Base-by-base conservation (phyloP, 1,284 basidiomycete species). In the Phellinidium pouzarii region DNA sequence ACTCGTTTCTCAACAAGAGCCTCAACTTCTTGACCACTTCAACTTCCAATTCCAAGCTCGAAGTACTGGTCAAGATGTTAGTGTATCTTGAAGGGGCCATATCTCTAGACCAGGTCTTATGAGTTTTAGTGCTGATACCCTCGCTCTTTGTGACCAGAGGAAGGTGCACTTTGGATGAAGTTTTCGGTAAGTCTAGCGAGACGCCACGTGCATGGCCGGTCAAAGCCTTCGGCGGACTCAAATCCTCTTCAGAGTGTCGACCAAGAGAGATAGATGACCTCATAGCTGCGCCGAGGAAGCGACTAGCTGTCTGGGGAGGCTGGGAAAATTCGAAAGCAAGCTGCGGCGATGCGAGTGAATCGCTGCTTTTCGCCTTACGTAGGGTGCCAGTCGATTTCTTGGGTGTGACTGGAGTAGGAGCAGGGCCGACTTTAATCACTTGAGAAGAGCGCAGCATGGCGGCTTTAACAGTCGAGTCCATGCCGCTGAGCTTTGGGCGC, bases 381-480 rank as follows among this genome's bases (percentile, higher is more conserved):
- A 88, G 64, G 22, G 61, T 62, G 9, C 68, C 69, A 14, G 61
- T 55, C 36, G 69, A 68, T 43, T 65, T 60, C 9, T 59, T 55
- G 0, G 71, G 62, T 4, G 62, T 58, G 1, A 60, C 55, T 22
- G 65, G 56, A 19, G 64, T 58, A 17, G 74, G 61, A 0, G 74
- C 64, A 23, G 68, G 61, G 14, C 69, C 73, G 9, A 75, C 65
- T 23, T 77, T 73, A 61, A 91, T 72, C 11, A 79, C 78, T 23
- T 84, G 82, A 1, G 89, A 88, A 0, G 89, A 91, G 62, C 87
- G 90, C 52, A 94, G 71, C 87, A 94, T 92, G n/a, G 87, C 87
- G 2, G 87, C 87, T 62, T 93, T 93, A 37, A 94, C 90, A 1
- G 82, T 80, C 0, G 82, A 70, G 56, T 90, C 88, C 77, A 94